These are phyloP conservation scores for Glarea lozoyensis DNA, from an alignment of 495 filamentous ascomycete species.

Conservation along the genomic window DNA sequence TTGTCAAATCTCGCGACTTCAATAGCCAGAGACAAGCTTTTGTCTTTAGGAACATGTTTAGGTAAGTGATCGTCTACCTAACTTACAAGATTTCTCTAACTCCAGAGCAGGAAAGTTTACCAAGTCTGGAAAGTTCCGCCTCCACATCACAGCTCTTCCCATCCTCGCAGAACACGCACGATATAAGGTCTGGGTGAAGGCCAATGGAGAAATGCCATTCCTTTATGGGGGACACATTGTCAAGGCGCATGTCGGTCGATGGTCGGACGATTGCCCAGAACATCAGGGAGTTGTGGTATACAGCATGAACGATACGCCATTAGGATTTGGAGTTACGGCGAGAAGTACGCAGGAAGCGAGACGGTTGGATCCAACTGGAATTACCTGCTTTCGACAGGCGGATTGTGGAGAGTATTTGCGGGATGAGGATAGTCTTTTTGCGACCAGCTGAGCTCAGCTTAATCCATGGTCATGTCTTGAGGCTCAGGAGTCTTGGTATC, in stretches of 20 bases:
- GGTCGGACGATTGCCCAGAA: constrained; percentile 77
- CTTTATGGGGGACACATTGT: constrained; percentile 84
- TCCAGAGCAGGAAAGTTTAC: constrained; percentile 61
- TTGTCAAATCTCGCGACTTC: constrained; percentile 86
- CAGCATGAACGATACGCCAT: constrained; percentile 65
- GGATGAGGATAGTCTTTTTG: constrained; percentile 57
- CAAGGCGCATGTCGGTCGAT: constrained; percentile 86
- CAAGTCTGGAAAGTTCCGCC: constrained; percentile 81
- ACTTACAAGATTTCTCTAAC: not conserved
- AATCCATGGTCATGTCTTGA: too few species aligned
- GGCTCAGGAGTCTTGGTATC: too few species aligned
- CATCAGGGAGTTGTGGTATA: constrained; percentile 71
- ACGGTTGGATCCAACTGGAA: constrained; percentile 78
- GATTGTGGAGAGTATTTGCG: constrained; percentile 90
- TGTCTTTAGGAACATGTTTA: constrained; percentile 78
- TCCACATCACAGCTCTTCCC: constrained; percentile 77
- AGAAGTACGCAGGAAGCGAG: constrained; percentile 73
- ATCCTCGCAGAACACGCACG: constrained; percentile 81
- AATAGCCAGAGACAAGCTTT: constrained; percentile 66
- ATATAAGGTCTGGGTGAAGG: constrained; percentile 91
- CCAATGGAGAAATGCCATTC: constrained; percentile 93
- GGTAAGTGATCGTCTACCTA: constrained; percentile 29
- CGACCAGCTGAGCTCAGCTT: constrained; percentile 21
- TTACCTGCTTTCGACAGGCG: constrained; percentile 75
- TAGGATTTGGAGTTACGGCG: constrained; percentile 81